These are phyloP conservation scores for Macrotyloma uniflorum DNA, from an alignment of 306 rosid genomes.

Conservation along the genomic window DNA sequence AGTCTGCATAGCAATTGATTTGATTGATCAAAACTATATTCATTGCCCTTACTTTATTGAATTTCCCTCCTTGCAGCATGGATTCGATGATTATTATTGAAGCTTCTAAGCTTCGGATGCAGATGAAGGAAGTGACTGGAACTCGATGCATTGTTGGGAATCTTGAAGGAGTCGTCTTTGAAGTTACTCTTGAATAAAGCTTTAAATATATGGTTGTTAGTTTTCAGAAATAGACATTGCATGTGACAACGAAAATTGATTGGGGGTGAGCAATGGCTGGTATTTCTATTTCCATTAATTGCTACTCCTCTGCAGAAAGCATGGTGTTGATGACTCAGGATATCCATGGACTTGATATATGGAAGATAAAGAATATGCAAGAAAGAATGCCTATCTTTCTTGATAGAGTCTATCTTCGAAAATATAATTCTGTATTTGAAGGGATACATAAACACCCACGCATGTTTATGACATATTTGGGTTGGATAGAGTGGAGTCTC, in stretches of 20 bases:
- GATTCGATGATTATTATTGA: conserved; percentile 64
- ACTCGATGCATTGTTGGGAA: conserved; percentile 60
- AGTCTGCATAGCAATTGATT: conserved; percentile 14
- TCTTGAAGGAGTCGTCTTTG: conserved; percentile 81
- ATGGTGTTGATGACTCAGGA: neutral
- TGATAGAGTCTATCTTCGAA: neutral
- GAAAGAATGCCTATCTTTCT: neutral
- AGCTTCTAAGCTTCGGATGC: conserved; percentile 62
- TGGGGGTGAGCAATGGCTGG: neutral
- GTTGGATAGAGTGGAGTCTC: neutral
- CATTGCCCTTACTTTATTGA: conserved; percentile 2
- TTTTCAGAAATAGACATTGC: conserved; percentile 3
- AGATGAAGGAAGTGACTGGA: conserved; percentile 71
- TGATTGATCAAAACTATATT: neutral
- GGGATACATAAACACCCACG: neutral
- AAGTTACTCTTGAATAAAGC: conserved; percentile 57
- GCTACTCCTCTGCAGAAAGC: neutral
- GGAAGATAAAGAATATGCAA: conserved; percentile 19
- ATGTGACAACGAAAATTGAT: neutral
- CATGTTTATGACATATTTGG: neutral
- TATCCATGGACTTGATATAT: neutral
- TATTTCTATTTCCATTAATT: conserved; percentile 18
- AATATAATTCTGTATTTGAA: conserved; percentile 3
- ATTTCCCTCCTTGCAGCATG: conserved; percentile 55
- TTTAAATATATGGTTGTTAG: neutral